Evolutionary conservation across 2,329 filamentous ascomycete genomes (phyloP).

Genomic region (Aspergillus alliaceus): DNA sequence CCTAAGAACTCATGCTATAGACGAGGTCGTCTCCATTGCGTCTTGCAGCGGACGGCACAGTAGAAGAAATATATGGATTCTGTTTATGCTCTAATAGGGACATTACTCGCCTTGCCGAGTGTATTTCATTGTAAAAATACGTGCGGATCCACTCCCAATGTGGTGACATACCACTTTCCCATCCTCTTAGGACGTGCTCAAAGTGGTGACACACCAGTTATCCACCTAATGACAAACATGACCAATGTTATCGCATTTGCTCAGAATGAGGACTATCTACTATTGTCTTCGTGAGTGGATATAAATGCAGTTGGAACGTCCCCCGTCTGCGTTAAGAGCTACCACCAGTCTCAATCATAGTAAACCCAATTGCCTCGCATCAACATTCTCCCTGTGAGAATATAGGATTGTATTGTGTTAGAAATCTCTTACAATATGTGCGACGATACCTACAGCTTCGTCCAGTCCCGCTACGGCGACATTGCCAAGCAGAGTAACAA

Average conservation of each 20-base stretch:
- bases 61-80: no score
- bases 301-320: background rate
- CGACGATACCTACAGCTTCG: slow-evolving; percentile 14
- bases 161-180: background rate
- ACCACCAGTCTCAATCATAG: background rate
- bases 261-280: no score
- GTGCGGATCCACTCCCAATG: background rate
- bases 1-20: no score
- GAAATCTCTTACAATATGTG: slow-evolving; percentile 3
- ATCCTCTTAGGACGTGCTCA: background rate
- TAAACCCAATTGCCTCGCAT: background rate
- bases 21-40: no score
- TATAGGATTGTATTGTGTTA: background rate
- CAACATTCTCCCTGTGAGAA: background rate
- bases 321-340: background rate
- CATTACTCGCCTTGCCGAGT: no score
- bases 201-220: background rate
- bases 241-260: background rate
- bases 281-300: no score
- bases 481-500: slow-evolving; percentile 28
- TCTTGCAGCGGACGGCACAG: no score
- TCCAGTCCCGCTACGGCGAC: slow-evolving; percentile 16
- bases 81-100: no score
- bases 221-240: background rate
- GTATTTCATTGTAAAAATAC: no score